Percentiles rank a stretch among this genome's conserved stretches.
Evolutionary conservation across 1,284 basidiomycete genomes (phyloP).

Genomic region (Volvariella volvacea): DNA sequence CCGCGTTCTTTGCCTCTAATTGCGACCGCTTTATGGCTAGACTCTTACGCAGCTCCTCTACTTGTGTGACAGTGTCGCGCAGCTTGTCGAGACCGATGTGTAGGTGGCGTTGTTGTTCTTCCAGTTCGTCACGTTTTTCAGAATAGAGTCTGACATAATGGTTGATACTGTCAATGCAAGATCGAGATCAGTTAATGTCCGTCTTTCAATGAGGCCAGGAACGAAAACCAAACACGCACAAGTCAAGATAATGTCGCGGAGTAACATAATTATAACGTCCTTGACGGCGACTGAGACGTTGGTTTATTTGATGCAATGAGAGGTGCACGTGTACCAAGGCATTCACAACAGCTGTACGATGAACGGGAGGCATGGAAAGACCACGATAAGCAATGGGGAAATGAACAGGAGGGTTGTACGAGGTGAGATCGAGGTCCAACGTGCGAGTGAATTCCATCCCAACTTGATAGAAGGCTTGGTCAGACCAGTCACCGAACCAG

Average conservation of each 20-base stretch:
- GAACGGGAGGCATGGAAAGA: conserved; percentile 73
- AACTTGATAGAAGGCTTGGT: conserved; percentile 95
- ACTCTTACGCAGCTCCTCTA: conserved; percentile 93
- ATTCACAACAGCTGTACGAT: conserved; percentile 88
- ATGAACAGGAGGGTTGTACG: conserved; percentile 68
- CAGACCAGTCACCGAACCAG: conserved; percentile 99
- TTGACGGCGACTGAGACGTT: conserved; percentile 84
- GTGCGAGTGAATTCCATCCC: conserved; percentile 92
- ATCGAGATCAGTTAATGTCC: conserved; percentile 12
- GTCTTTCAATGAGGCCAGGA: neutral
- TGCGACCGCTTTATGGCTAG: conserved; percentile 93
- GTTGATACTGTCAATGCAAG: conserved; percentile 66
- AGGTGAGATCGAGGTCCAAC: conserved; percentile 82
- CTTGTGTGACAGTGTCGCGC: conserved; percentile 90
- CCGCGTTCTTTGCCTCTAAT: conserved; percentile 86
- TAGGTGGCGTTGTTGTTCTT: conserved; percentile 98
- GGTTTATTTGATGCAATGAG: conserved; percentile 86
- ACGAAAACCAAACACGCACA: conserved; percentile 57
- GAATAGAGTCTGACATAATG: conserved; percentile 96
- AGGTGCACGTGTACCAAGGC: conserved; percentile 92
- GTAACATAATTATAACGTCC: conserved; percentile 97
- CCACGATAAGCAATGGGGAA: conserved; percentile 90
- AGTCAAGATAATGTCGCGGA: conserved; percentile 96
- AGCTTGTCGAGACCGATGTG: conserved; percentile 98
- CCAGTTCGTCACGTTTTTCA: conserved; percentile 97